Evolutionary conservation across 345 rosid genomes (phyloP).

Genomic region (Citrus unshiu): DNA sequence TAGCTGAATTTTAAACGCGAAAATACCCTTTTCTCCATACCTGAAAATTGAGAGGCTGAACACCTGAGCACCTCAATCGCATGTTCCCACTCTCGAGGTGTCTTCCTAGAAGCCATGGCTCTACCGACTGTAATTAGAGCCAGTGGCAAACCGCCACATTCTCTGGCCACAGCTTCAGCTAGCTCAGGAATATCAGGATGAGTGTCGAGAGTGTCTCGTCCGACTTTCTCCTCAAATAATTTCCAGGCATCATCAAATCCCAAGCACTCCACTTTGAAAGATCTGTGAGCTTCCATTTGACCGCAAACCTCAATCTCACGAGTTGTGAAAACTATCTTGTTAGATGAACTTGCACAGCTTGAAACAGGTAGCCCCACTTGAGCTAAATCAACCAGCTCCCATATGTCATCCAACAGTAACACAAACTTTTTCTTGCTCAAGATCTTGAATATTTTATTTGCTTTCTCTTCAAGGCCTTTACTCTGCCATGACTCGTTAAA

Average conservation of each 20-base stretch:
- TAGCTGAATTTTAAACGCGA: not conserved
- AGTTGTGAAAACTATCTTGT: slow-evolving; percentile 1
- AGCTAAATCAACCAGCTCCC: slow-evolving; percentile 2
- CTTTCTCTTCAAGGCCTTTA: not conserved
- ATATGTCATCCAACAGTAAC: slow-evolving; percentile 2
- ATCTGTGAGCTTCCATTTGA: not conserved
- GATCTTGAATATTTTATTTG: not conserved
- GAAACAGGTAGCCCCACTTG: slow-evolving; percentile 9
- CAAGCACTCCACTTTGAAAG: slow-evolving; percentile 8
- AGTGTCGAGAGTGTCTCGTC: not conserved
- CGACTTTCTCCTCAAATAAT: slow-evolving; percentile 1
- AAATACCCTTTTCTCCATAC: not conserved
- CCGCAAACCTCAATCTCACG: slow-evolving; percentile 10
- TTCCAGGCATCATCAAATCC: slow-evolving; percentile 2
- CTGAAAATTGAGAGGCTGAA: not conserved
- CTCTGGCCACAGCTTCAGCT: not conserved
- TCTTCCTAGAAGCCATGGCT: not conserved
- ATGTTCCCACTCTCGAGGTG: not conserved
- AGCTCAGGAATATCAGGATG: slow-evolving; percentile 3
- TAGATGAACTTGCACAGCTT: not conserved
- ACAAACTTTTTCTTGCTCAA: slow-evolving; percentile 1
- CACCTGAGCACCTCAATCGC: not conserved
- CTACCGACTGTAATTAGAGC: slow-evolving; percentile 2
- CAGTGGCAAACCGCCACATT: slow-evolving; percentile 6
- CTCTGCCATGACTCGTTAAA: slow-evolving; percentile 1